phyloP scores from a whole-genome alignment of 352 stramenopile species.

The Aphanomyces euteiches region DNA sequence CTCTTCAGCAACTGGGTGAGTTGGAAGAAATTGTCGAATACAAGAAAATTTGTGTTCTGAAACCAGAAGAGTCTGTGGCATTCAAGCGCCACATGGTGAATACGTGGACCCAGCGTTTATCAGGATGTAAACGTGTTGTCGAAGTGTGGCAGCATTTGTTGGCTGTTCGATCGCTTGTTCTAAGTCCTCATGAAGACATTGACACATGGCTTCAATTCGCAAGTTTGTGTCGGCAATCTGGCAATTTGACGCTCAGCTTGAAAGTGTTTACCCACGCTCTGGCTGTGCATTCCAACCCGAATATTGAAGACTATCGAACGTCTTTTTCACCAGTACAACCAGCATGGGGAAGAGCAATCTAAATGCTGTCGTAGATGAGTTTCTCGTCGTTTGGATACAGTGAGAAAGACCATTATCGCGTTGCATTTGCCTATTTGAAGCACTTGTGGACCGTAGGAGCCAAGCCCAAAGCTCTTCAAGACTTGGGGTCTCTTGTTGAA shows the following conservation, averaged over 20 bases:
- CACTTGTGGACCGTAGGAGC: slow-evolving; percentile 90
- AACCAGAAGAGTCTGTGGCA: slow-evolving; percentile 63
- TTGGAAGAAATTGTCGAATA: slow-evolving; percentile 98
- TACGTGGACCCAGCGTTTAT: slow-evolving; percentile 82
- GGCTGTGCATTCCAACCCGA: slow-evolving; percentile 41
- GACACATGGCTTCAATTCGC: slow-evolving; percentile 91
- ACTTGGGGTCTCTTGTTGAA: slow-evolving; percentile 79
- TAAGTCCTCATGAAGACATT: slow-evolving; percentile 83
- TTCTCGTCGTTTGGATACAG: slow-evolving; percentile 53
- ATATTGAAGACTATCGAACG: slow-evolving; percentile 55
- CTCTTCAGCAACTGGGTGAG: slow-evolving; percentile 95
- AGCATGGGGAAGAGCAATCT: slow-evolving; percentile 43
- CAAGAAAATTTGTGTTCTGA: slow-evolving; percentile 77
- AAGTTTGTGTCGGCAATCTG: slow-evolving; percentile 86
- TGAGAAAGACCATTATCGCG: slow-evolving; percentile 89
- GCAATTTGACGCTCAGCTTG: slow-evolving; percentile 77
- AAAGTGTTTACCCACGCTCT: slow-evolving; percentile 84
- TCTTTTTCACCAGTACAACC: slow-evolving; percentile 58
- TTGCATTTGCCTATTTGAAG: slow-evolving; percentile 94
- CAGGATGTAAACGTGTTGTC: slow-evolving; percentile 87
- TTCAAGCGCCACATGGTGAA: slow-evolving; percentile 80
- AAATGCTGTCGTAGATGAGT: neutral
- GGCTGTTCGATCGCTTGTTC: slow-evolving; percentile 87
- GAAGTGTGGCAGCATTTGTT: slow-evolving; percentile 93
- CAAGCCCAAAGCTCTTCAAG: slow-evolving; percentile 81